Percentiles rank a stretch among this genome's conserved stretches.
These are phyloP conservation scores for Fragaria ananassa DNA, from an alignment of 306 rosid genomes.

Conservation along the genomic window DNA sequence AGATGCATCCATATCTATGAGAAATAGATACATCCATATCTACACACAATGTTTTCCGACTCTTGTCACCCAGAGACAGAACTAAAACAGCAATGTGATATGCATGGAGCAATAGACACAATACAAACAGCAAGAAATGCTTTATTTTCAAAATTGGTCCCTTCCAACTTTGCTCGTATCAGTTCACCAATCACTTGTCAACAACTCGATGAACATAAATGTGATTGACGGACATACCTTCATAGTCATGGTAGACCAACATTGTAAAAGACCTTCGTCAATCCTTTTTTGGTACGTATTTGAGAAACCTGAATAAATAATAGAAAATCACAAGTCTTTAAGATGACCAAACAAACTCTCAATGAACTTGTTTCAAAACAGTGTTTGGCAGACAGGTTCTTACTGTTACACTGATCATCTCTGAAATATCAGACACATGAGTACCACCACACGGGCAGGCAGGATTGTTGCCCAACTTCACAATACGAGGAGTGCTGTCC, in stretches of 20 bases:
- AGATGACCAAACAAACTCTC: not conserved
- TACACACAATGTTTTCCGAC: no score
- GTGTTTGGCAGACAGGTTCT: conserved; percentile 18
- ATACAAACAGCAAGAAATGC: not conserved
- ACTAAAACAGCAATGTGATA: not conserved
- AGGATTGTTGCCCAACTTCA: conserved; percentile 47
- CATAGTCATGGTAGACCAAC: conserved; percentile 11
- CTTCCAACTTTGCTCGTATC: not conserved
- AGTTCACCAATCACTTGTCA: not conserved
- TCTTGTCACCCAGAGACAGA: no score
- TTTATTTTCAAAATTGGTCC: not conserved
- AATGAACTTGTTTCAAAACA: not conserved
- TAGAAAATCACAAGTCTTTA: not conserved
- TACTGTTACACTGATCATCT: conserved; percentile 49
- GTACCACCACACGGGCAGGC: conserved; percentile 90
- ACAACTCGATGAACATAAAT: not conserved
- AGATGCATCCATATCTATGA: no score
- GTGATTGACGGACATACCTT: not conserved
- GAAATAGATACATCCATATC: no score
- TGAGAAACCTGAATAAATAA: conserved; percentile 55
- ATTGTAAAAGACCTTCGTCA: conserved; percentile 60
- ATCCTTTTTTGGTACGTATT: conserved; percentile 66
- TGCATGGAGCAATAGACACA: not conserved
- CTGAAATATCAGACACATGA: conserved; percentile 64
- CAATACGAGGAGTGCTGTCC: conserved; percentile 69